Conservation (phyloP, 495 filamentous ascomycete species). For the Penicillium cosmopolitanum region DNA sequence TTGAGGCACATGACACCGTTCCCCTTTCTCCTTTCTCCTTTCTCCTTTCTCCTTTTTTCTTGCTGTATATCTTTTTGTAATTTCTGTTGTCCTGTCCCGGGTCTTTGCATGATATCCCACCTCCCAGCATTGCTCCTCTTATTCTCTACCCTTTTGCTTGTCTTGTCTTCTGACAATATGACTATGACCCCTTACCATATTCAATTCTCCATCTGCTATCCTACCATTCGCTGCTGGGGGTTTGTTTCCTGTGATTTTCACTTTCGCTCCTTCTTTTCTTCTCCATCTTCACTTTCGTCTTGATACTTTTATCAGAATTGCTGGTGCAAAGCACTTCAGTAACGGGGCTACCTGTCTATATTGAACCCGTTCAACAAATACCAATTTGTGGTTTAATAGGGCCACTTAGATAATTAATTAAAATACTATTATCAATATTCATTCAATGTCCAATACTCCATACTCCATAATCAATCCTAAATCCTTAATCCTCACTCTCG, state of each 20-base stretch:
- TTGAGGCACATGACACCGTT: conserved; percentile 16
- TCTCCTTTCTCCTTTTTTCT: conserved; percentile 16
- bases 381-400: not conserved
- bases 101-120: conserved; percentile 38
- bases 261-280: not conserved
- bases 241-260: not conserved
- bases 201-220: not conserved
- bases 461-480: not conserved
- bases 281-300: not conserved
- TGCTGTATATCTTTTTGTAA: conserved; percentile 27
- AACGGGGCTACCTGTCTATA: not conserved
- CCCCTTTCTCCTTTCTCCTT: conserved; percentile 15
- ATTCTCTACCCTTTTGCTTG: conserved; percentile 4
- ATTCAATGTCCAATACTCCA: not conserved
- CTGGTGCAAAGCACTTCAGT: not conserved
- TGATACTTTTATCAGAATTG: not conserved
- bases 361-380: not conserved
- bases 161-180: conserved; percentile 11
- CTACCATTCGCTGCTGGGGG: not conserved
- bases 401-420: not conserved
- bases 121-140: conserved; percentile 21
- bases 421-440: not conserved
- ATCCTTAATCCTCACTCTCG: no score
- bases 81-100: conserved; percentile 21
- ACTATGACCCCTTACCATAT: not conserved